phyloP scores from a whole-genome alignment of 805 yeast species.

The Metschnikowia bowlesiae region DNA sequence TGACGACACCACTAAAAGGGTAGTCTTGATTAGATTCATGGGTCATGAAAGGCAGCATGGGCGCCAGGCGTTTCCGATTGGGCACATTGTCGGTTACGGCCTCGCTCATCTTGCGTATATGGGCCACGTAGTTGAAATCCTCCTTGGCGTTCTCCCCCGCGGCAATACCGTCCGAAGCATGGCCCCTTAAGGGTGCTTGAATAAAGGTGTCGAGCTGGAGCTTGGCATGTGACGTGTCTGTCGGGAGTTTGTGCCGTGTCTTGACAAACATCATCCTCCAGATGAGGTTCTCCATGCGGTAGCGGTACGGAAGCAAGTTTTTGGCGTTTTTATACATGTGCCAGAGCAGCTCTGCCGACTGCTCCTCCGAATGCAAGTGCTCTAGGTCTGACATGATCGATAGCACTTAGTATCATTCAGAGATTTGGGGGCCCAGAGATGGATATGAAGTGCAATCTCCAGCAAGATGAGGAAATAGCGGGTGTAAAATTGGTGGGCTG shows the following conservation, averaged over 20 bases:
- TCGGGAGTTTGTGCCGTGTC: slow-evolving; percentile 8
- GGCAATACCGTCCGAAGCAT: slow-evolving; percentile 4
- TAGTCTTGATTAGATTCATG: slow-evolving; percentile 3
- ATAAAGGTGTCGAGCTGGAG: slow-evolving; percentile 9
- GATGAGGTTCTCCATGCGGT: slow-evolving; percentile 77
- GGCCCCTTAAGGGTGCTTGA: slow-evolving; percentile 8
- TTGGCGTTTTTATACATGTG: slow-evolving; percentile 75
- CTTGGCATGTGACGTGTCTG: background rate
- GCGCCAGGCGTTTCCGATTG: slow-evolving; percentile 17
- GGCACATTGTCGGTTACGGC: slow-evolving; percentile 21
- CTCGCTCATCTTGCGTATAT: slow-evolving; percentile 53
- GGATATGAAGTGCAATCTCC: too few species aligned
- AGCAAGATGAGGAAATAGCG: too few species aligned
- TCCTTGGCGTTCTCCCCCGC: slow-evolving; percentile 43
- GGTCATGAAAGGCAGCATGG: slow-evolving; percentile 16
- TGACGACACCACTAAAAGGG: slow-evolving; percentile 1
- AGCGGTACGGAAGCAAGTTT: slow-evolving; percentile 66
- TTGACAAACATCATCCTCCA: slow-evolving; percentile 79
- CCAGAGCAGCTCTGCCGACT: slow-evolving; percentile 49
- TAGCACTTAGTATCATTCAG: background rate
- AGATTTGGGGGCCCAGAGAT: background rate
- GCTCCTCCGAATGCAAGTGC: slow-evolving; percentile 1
- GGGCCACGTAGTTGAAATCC: slow-evolving; percentile 63
- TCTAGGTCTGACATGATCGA: background rate
- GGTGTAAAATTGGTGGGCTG: background rate